Base-by-base conservation (phyloP, 768 basidiomycete genomes). In the Dendrothele bispora region DNA sequence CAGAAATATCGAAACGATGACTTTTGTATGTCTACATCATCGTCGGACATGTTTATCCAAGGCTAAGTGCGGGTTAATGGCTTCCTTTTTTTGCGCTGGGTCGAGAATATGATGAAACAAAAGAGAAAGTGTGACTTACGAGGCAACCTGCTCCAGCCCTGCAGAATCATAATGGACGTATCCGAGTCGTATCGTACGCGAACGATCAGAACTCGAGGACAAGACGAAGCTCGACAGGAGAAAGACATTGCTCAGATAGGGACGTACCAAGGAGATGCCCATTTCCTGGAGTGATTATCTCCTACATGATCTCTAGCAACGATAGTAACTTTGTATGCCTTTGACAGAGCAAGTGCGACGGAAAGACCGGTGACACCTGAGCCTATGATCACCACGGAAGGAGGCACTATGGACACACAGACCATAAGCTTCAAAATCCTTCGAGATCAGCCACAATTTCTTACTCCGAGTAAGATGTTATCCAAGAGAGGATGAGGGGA, bases 261-360 rank as follows among this genome's bases (percentile, higher is more conserved):
- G 30, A n/a, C 7, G 35, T 30, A 47, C 46, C 46, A 47, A 29
- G 46, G 46, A 18, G 46, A 47, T 39, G 46, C 46, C 46, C 46
- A 47, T 14, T 38, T 38, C 28, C 30, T 34, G 17, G 46, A 47
- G 22, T 46, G 26, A n/a, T 47, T 47, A 29, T 47, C 46, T n/a
- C 46, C 46, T 29, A 47, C 46, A 5, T 39, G 18, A 32, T 47
- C 46, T 28, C 46, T 22, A 2, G 46, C 46, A 39, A 47, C 17
- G 26, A 47, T 27, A 28, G 46, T 47, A 24, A 47, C 46, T 20
- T 39, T 22, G 46, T 47, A 47, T 28, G 25, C 29, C 29, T 38
- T 47, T 32, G 46, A 47, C 21, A 47, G 25, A 18, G 46, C 46
- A 29, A 47, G 46, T 17, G 46, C 46, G 20, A 47, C 27, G 10